Percentiles rank a stretch among this genome's conserved stretches.
These are phyloP conservation scores for Schizosaccharomyces versatilis DNA, from an alignment of 1,139 yeast genomes.

Conservation along the genomic window DNA sequence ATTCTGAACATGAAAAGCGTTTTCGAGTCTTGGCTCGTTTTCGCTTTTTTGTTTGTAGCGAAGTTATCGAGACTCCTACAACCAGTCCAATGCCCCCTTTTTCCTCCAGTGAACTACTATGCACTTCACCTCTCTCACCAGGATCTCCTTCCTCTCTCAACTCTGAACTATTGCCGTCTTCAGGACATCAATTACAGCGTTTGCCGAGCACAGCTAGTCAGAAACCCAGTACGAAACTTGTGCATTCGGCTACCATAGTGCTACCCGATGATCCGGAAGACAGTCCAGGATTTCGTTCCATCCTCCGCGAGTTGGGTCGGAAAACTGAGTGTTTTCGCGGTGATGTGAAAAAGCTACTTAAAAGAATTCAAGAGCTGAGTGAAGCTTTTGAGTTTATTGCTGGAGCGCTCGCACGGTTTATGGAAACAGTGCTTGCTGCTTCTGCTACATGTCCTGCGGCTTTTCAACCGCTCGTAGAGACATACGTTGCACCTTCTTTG, in stretches of 20 bases:
- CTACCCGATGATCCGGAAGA: slow-evolving; percentile 25
- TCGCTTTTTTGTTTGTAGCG: too few relatives aligned
- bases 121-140: too few relatives aligned
- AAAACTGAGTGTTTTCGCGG: slow-evolving; percentile 29
- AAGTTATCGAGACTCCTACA: too few relatives aligned
- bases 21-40: too few relatives aligned
- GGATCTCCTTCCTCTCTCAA: too few relatives aligned
- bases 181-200: too few relatives aligned
- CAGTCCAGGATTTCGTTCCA: slow-evolving; percentile 51
- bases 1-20: too few relatives aligned
- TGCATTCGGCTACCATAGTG: background rate
- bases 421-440: slow-evolving; percentile 17
- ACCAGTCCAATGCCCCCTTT: too few relatives aligned
- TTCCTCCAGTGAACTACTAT: too few relatives aligned
- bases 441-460: slow-evolving; percentile 19
- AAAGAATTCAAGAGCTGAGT: slow-evolving; percentile 20
- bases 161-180: too few relatives aligned
- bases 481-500: slow-evolving; percentile 16
- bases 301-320: slow-evolving; percentile 34
- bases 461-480: slow-evolving; percentile 18
- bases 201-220: too few relatives aligned
- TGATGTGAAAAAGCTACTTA: slow-evolving; percentile 23
- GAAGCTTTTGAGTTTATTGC: slow-evolving; percentile 21
- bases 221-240: too few relatives aligned
- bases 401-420: slow-evolving; percentile 20